phyloP scores from a whole-genome alignment of 306 rosid genomes.

The Ochetophila trinervis region DNA sequence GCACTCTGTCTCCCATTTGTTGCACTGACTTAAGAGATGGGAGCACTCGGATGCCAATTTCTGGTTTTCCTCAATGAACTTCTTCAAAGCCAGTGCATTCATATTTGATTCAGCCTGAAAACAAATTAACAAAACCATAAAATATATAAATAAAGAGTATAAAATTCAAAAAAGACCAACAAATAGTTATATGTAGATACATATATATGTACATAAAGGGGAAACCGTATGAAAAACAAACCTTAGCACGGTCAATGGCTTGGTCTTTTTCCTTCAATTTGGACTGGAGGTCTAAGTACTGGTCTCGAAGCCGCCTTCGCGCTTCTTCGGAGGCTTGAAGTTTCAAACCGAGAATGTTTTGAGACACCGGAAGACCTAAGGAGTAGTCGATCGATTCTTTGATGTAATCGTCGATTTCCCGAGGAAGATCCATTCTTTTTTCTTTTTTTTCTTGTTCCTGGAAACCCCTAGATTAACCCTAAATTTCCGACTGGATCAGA shows the following conservation, averaged over 20 bases:
- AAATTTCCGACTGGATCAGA: background rate
- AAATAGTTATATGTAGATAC: background rate
- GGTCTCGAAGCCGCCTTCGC: conserved; percentile 47
- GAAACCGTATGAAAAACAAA: conserved; percentile 16
- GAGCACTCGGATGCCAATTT: conserved; percentile 61
- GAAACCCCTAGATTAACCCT: conserved; percentile 18
- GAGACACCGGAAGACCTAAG: conserved; percentile 54
- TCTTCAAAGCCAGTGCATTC: conserved; percentile 83
- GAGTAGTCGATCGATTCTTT: conserved; percentile 57
- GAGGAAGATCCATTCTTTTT: conserved; percentile 58
- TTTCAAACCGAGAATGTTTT: conserved; percentile 50
- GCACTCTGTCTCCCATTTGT: conserved; percentile 67
- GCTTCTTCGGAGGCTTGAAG: conserved; percentile 63
- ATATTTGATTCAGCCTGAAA: conserved; percentile 61
- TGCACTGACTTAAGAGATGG: conserved; percentile 46
- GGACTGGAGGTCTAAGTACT: conserved; percentile 36
- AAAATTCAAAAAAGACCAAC: background rate
- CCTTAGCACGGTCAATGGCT: conserved; percentile 57
- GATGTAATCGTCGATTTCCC: conserved; percentile 46
- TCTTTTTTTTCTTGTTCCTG: conserved; percentile 5
- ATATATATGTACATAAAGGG: background rate
- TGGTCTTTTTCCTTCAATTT: conserved; percentile 62
- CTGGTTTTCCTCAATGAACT: conserved; percentile 82
- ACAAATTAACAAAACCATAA: background rate
- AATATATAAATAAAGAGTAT: background rate